Conservation (phyloP, 106 monocot genomes). For the Platanthera guangdongensis region DNA sequence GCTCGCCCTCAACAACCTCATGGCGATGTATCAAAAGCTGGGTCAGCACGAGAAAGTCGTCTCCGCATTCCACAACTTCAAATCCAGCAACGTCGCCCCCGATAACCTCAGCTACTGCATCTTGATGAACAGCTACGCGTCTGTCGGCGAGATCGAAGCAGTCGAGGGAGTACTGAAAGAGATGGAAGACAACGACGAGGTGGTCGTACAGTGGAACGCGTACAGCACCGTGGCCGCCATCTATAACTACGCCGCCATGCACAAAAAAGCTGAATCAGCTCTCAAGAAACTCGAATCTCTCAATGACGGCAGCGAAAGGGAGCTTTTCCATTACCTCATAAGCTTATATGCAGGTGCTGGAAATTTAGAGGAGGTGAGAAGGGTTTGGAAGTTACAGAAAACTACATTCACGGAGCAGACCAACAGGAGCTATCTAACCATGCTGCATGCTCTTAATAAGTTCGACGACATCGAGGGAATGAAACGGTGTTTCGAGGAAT, state of each 20-base stretch:
- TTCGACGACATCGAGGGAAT: slow-evolving; percentile 25
- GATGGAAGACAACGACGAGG: slow-evolving; percentile 22
- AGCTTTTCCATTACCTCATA: slow-evolving; percentile 53
- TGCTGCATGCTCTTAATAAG: slow-evolving; percentile 48
- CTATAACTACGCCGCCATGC: slow-evolving; percentile 30
- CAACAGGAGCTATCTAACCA: slow-evolving; percentile 34
- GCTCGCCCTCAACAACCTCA: slow-evolving; percentile 47
- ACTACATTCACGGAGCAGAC: slow-evolving; percentile 26
- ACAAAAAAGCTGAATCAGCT: slow-evolving; percentile 42
- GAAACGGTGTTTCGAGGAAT: slow-evolving; percentile 31
- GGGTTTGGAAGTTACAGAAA: slow-evolving; percentile 53
- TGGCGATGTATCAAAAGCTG: slow-evolving; percentile 37
- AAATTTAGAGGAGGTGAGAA: slow-evolving; percentile 40
- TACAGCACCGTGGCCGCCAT: slow-evolving; percentile 54
- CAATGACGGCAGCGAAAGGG: slow-evolving; percentile 22
- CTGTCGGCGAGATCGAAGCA: slow-evolving; percentile 35
- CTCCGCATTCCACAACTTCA: slow-evolving; percentile 34
- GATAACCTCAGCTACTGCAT: slow-evolving; percentile 45
- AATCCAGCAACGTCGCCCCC: slow-evolving; percentile 23
- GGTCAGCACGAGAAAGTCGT: slow-evolving; percentile 37
- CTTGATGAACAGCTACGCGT: slow-evolving; percentile 50
- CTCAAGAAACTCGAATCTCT: slow-evolving; percentile 50
- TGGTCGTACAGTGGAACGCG: slow-evolving; percentile 30
- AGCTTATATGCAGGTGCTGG: slow-evolving; percentile 53
- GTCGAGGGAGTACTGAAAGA: slow-evolving; percentile 36